Percentiles rank a stretch among this genome's conserved stretches.
Conservation (phyloP, 2,329 filamentous ascomycete genomes). For the Gremmenia infestans region DNA sequence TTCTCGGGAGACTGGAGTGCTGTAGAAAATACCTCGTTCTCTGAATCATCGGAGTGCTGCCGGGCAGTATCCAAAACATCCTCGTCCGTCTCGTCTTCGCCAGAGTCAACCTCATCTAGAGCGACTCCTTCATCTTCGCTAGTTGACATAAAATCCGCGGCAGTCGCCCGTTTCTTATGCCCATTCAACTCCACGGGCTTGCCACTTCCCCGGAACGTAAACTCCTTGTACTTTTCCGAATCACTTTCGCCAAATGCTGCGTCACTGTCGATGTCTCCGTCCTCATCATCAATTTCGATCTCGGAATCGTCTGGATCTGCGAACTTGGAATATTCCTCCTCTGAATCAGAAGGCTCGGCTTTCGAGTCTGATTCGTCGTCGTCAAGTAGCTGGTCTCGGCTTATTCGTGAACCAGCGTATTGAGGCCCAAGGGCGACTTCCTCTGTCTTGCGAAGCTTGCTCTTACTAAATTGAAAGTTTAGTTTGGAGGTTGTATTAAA, state of each 20-base stretch:
- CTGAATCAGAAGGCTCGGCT: conserved; percentile 36
- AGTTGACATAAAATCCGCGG: conserved; percentile 52
- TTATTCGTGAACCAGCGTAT: conserved; percentile 74
- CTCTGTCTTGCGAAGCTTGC: conserved; percentile 72
- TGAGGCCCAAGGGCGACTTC: conserved; percentile 66
- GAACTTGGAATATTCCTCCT: conserved; percentile 28
- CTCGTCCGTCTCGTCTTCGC: conserved; percentile 29
- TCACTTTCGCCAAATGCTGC: conserved; percentile 79
- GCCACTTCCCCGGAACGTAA: conserved; percentile 57
- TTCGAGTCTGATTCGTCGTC: conserved; percentile 38
- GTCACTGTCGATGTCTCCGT: conserved; percentile 58
- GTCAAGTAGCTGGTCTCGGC: conserved; percentile 59
- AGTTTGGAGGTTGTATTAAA: background rate
- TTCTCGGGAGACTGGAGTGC: conserved; percentile 22
- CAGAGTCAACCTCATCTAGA: conserved; percentile 23
- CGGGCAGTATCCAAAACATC: conserved; percentile 30
- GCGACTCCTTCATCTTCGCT: conserved; percentile 34
- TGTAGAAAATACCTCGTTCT: conserved; percentile 30
- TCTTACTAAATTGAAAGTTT: conserved; percentile 53
- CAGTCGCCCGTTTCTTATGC: conserved; percentile 40
- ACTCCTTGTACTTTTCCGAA: conserved; percentile 73
- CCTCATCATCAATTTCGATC: conserved; percentile 50
- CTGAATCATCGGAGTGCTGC: conserved; percentile 29
- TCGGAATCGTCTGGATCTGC: conserved; percentile 51
- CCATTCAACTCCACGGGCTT: conserved; percentile 39